phyloP scores from a whole-genome alignment of 441 rosid species.

The Populus hybrid region DNA sequence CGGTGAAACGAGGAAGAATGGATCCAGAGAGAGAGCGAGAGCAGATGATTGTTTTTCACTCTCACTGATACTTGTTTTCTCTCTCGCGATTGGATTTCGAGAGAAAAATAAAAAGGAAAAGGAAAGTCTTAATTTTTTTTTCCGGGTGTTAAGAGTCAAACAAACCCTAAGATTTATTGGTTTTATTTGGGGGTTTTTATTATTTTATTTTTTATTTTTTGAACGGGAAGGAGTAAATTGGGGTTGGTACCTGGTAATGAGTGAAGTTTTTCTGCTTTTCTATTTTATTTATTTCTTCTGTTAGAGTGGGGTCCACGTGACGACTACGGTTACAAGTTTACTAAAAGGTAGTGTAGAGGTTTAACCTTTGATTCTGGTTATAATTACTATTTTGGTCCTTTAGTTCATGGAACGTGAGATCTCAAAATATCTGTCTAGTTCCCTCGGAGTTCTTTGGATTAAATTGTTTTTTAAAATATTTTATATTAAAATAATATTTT shows the following conservation, averaged over 20 bases:
- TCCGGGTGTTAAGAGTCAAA: conserved; percentile 15
- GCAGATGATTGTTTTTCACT: not conserved
- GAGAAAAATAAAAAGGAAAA: not conserved
- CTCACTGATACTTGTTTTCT: not conserved
- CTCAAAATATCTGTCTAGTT: not conserved
- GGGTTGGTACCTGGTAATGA: not conserved
- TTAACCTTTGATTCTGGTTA: not conserved
- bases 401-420: not conserved
- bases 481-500: too few relatives aligned
- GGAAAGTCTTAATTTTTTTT: too few relatives aligned
- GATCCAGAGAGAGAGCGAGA: too few relatives aligned
- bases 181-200: conserved; percentile 8
- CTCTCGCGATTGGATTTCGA: conserved; percentile 32
- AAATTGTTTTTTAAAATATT: too few relatives aligned
- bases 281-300: not conserved
- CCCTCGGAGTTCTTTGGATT: too few relatives aligned
- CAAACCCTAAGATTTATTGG: conserved; percentile 52
- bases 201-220: not conserved
- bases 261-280: not conserved
- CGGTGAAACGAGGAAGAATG: not conserved
- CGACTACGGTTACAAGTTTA: not conserved
- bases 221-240: not conserved
- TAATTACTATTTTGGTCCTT: not conserved
- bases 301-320: conserved; percentile 10
- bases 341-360: not conserved